Conservation (phyloP, 2,329 filamentous ascomycete species). For the Penicillium hesseltinei region DNA sequence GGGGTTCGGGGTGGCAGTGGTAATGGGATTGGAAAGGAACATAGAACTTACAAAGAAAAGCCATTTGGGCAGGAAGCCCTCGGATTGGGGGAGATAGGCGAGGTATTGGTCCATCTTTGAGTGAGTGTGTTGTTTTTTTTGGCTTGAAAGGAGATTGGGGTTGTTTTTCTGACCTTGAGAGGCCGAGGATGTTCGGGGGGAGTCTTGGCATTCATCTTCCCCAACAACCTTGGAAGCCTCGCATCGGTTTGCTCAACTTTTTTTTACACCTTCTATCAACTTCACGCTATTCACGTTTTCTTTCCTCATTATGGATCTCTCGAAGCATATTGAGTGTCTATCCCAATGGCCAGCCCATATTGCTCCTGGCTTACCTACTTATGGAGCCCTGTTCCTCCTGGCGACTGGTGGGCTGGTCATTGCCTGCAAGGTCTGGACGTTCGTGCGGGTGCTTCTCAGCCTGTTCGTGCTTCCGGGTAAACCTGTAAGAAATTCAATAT, state of each 20-base stretch:
- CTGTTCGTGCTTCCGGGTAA: conserved; percentile 63
- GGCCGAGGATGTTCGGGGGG: conserved; percentile 23
- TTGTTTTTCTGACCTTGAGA: conserved; percentile 7
- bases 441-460: conserved; percentile 62
- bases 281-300: not conserved
- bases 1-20: not conserved
- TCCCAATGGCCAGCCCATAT: conserved; percentile 36
- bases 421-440: conserved; percentile 56
- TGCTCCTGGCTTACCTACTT: conserved; percentile 38
- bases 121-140: not conserved
- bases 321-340: conserved; percentile 32
- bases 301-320: conserved; percentile 33
- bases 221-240: conserved; percentile 21
- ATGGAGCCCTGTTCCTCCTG: conserved; percentile 38
- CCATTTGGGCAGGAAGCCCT: conserved; percentile 62
- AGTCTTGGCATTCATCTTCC: conserved; percentile 25
- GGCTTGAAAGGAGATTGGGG: not conserved
- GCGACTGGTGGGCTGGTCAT: conserved; percentile 59
- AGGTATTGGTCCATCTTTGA: conserved; percentile 29
- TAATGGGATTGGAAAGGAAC: not conserved
- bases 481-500: conserved; percentile 39
- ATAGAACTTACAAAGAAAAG: conserved; percentile 57
- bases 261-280: conserved; percentile 6
- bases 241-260: conserved; percentile 6
- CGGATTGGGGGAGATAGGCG: conserved; percentile 38